Base-by-base conservation (phyloP, 2,329 filamentous ascomycete species). In the Orbilia oligospora region DNA sequence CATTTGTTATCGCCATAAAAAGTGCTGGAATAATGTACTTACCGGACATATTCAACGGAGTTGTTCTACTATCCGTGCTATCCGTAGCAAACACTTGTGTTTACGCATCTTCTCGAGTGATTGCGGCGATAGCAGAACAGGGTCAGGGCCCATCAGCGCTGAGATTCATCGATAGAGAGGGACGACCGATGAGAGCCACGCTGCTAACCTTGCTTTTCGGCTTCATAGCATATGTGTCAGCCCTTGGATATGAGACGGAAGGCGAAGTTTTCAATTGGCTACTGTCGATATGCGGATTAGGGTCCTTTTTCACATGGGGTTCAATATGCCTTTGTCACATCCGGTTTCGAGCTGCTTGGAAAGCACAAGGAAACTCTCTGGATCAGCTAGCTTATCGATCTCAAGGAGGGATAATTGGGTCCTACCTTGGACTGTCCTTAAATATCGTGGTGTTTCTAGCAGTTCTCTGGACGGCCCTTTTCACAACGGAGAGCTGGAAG, bases 221-320 rank as follows among this genome's bases (percentile, higher is more conserved):
- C 14, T 78, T 78, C 16, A 71, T 78, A 53, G 75, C 75, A 0
- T 78, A 78, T 22, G 63, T 78, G 6, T 61, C 75, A 12, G 75
- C 75, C 14, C 68, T 78, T 56, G 75, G 75, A 16, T 72, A 78
- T 55, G 41, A 72, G 27, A 78, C 68, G 4, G 75, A 78, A 20
- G 49, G 18, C 44, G 84, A 84, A 0, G 86, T 89, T 79, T 91
- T 91, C 85, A 86, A 86, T 81, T 92, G 90, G 90, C 87, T 92
- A 68, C 86, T 93, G 44, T 88, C 92, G 0, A 88, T 94, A 20
- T 92, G 91, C 0, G 92, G 91, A 65, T 88, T 94, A 9, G 89
- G 90, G 1, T 91, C 89, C 78, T 89, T 94, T 83, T 92, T 94
- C 84, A 91, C 91, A 27, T 94, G 92, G 92, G 90, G 89, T 41